These are phyloP conservation scores for Tympanopsis confertula DNA, from an alignment of 2,329 filamentous ascomycete genomes.

Conservation along the genomic window DNA sequence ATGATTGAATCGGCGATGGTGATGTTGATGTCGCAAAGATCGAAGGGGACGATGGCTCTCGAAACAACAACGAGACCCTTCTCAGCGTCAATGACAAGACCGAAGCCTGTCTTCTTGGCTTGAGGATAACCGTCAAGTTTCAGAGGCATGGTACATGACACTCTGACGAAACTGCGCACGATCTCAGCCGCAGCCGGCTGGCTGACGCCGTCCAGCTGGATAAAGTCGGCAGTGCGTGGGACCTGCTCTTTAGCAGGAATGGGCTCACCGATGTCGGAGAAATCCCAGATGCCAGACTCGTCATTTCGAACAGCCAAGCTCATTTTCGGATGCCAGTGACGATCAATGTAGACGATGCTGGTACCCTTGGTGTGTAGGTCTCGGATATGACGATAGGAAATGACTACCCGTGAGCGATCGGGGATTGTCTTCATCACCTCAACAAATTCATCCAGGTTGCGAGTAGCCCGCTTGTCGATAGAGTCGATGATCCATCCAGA, in stretches of 20 bases:
- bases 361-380: slow-evolving; percentile 93
- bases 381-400: slow-evolving; percentile 89
- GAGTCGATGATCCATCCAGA: slow-evolving; percentile 90
- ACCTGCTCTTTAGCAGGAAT: slow-evolving; percentile 63
- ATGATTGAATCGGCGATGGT: slow-evolving; percentile 96
- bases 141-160: slow-evolving; percentile 84
- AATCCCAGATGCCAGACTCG: slow-evolving; percentile 84
- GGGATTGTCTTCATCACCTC: slow-evolving; percentile 83
- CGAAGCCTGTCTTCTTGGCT: slow-evolving; percentile 87
- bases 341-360: slow-evolving; percentile 80
- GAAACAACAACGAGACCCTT: slow-evolving; percentile 93
- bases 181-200: slow-evolving; percentile 86
- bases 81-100: slow-evolving; percentile 91
- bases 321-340: slow-evolving; percentile 95
- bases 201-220: slow-evolving; percentile 77
- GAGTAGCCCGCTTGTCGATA: slow-evolving; percentile 82
- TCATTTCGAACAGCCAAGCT: slow-evolving; percentile 86
- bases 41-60: slow-evolving; percentile 85
- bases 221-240: slow-evolving; percentile 75
- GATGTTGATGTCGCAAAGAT: slow-evolving; percentile 89
- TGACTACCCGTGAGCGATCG: slow-evolving; percentile 71
- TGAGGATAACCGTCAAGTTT: slow-evolving; percentile 98
- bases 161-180: slow-evolving; percentile 86
- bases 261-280: slow-evolving; percentile 71
- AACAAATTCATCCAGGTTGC: slow-evolving; percentile 78